Percentiles rank a stretch among this genome's conserved stretches.
Evolutionary conservation across 805 yeast genomes (phyloP).

Genomic region (Blastobotrys parvus): DNA sequence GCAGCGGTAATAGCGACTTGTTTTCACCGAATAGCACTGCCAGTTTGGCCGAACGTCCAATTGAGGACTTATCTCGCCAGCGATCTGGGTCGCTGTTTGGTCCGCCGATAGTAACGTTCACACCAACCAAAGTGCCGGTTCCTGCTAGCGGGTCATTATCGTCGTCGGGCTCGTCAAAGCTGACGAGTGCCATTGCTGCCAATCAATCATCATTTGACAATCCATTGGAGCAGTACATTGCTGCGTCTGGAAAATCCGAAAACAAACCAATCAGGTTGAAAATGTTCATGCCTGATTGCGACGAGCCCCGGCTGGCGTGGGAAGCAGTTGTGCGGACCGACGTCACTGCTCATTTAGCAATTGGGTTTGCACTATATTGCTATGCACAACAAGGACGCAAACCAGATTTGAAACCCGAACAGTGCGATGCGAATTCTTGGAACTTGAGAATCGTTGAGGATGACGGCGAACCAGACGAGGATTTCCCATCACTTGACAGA

Average conservation of each 20-base stretch:
- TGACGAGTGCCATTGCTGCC: conserved; percentile 23
- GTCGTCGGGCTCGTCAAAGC: conserved; percentile 7
- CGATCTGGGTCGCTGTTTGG: conserved; percentile 1
- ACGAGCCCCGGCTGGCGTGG: conserved; percentile 25
- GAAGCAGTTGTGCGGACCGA: conserved; percentile 29
- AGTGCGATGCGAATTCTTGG: conserved; percentile 60
- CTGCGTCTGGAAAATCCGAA: conserved; percentile 30
- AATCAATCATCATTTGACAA: conserved; percentile 24
- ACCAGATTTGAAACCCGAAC: conserved; percentile 22
- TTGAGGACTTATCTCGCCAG: not conserved
- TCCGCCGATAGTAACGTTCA: too few relatives aligned
- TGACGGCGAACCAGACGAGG: conserved; percentile 84
- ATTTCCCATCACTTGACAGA: conserved; percentile 81
- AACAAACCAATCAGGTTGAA: conserved; percentile 25
- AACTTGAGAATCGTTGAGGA: conserved; percentile 79
- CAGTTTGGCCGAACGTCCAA: too few relatives aligned
- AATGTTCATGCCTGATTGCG: conserved; percentile 28
- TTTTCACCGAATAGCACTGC: too few relatives aligned
- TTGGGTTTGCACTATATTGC: conserved; percentile 43
- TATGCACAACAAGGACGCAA: conserved; percentile 21
- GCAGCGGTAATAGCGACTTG: conserved; percentile 2
- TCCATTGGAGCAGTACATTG: conserved; percentile 29
- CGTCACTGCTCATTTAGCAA: conserved; percentile 43
- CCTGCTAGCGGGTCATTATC: too few relatives aligned
- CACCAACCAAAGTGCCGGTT: too few relatives aligned